Conservation (phyloP, 495 filamentous ascomycete species). For the Pyrenopolyporus hunteri region DNA sequence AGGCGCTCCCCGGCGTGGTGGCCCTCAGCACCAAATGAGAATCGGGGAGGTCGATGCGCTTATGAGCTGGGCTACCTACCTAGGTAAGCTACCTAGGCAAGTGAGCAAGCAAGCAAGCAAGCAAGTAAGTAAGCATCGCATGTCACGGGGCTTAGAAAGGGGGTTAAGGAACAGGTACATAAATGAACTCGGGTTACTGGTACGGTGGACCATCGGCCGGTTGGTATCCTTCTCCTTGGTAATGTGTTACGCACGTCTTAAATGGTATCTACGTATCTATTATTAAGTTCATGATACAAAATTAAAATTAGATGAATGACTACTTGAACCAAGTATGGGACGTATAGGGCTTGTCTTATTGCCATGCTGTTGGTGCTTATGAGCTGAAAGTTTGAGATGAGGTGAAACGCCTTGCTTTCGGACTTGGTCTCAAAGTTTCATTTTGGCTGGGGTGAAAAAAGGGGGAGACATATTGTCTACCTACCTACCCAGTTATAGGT, state of each 20-base stretch:
- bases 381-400: no score
- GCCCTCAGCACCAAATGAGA: slow-evolving; percentile 75
- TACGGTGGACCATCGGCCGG: slow-evolving; percentile 22
- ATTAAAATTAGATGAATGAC: slow-evolving; percentile 39
- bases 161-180: slow-evolving; percentile 4
- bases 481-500: not conserved
- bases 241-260: slow-evolving; percentile 26
- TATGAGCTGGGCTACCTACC: slow-evolving; percentile 4
- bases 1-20: slow-evolving; percentile 91
- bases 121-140: no score
- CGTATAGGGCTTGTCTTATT: not conserved
- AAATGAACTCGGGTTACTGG: slow-evolving; percentile 7
- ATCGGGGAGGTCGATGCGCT: slow-evolving; percentile 10
- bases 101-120: no score
- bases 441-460: not conserved
- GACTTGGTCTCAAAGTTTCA: no score
- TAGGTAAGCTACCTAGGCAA: no score
- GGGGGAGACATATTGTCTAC: not conserved
- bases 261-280: no score
- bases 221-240: slow-evolving; percentile 37
- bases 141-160: not conserved
- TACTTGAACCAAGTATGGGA: slow-evolving; percentile 30
- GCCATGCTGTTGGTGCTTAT: no score
- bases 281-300: slow-evolving; percentile 15
- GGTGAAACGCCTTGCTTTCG: no score